Percentiles rank a stretch among this genome's conserved stretches.
Evolutionary conservation across 495 filamentous ascomycete genomes (phyloP).

Genomic region (Astrothelium macrocarpum): DNA sequence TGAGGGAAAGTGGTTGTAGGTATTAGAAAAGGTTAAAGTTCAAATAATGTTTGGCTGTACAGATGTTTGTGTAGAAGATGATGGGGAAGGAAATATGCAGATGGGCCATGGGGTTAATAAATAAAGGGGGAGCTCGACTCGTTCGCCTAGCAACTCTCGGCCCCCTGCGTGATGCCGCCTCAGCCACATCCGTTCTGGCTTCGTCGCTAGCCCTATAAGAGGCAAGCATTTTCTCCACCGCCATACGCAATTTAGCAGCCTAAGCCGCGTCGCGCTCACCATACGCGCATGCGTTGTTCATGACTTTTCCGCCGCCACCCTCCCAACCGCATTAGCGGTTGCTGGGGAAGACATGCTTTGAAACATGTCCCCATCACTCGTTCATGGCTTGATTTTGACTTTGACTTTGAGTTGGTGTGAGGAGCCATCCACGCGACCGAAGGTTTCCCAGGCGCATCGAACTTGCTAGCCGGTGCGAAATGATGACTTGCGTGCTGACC

Average conservation of each 20-base stretch:
- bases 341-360: neutral
- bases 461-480: neutral
- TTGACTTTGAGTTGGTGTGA: too few relatives aligned
- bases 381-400: too few relatives aligned
- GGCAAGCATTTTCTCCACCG: neutral
- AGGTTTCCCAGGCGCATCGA: neutral
- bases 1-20: neutral
- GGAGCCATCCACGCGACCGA: too few relatives aligned
- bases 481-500: neutral
- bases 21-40: neutral
- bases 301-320: neutral
- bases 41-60: slow-evolving; percentile 1
- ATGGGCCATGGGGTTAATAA: neutral
- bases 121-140: neutral
- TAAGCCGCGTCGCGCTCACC: neutral
- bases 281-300: slow-evolving; percentile 1
- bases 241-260: neutral
- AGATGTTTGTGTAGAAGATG: neutral
- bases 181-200: neutral
- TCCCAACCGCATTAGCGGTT: neutral
- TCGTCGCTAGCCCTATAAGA: neutral
- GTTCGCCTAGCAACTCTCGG: slow-evolving; percentile 1
- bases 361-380: too few relatives aligned
- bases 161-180: neutral
- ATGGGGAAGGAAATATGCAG: neutral